Evolutionary conservation across 1,284 basidiomycete genomes (phyloP).

Genomic region (Nidula niveotomentosa): DNA sequence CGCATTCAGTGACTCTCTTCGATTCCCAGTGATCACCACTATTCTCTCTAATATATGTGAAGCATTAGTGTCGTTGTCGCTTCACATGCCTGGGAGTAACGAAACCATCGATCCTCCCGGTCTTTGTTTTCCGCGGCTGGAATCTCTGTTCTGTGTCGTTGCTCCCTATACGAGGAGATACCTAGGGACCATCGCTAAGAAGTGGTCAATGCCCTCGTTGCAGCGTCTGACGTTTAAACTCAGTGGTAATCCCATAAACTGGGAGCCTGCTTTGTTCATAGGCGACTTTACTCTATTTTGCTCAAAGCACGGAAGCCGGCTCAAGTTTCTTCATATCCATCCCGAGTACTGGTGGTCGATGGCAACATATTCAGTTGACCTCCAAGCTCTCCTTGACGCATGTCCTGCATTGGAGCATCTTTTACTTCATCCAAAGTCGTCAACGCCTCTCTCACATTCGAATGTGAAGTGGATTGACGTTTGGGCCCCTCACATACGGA

Average conservation of each 20-base stretch:
- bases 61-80: background rate
- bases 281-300: slow-evolving; percentile 1
- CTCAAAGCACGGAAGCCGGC: background rate
- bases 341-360: slow-evolving; percentile 7
- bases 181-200: background rate
- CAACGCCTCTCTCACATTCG: background rate
- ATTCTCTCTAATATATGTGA: background rate
- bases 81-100: background rate
- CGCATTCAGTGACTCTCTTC: background rate
- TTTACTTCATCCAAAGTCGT: slow-evolving; percentile 4
- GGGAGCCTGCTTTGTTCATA: background rate
- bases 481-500: slow-evolving; percentile 4
- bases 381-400: slow-evolving; percentile 4
- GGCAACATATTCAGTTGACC: slow-evolving; percentile 1
- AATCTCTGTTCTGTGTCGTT: background rate
- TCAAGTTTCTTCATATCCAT: slow-evolving; percentile 6
- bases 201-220: slow-evolving; percentile 2
- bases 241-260: slow-evolving; percentile 3
- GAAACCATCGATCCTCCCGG: background rate
- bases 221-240: slow-evolving; percentile 1
- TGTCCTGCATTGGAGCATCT: slow-evolving; percentile 7
- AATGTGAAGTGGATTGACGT: slow-evolving; percentile 8
- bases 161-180: background rate
- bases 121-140: background rate
- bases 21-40: background rate